Base-by-base conservation (phyloP, 2,329 filamentous ascomycete genomes). In the Scleromitrula shiraiana region DNA sequence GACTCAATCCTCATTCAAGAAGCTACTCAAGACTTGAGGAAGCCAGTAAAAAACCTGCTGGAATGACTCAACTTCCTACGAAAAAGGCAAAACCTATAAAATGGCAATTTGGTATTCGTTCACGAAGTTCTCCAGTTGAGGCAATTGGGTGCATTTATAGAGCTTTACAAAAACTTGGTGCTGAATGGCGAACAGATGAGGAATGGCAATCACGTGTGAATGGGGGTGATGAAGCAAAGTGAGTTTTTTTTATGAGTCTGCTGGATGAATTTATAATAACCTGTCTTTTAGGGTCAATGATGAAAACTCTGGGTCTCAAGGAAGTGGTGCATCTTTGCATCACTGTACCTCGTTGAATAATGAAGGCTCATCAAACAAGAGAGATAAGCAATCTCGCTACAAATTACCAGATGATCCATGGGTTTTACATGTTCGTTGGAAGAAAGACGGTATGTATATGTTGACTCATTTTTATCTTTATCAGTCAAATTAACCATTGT, bases 31-130 rank as follows among this genome's bases (percentile, higher is more conserved):
- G 82, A 44, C 68, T 88, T 2, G 84, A 91, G 54, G 82, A 77
- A 61, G 74, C 67, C 49, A 77, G 62, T 62, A 77, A 69, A 54
- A 73, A 78, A 30, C 80, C 80, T 3, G 76, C 80, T 49, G 73
- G 75, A 17, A 74, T 83, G 70, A 83, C 80, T 2, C 79, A 78
- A 0, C 76, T 82, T 40, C 78, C 81, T 2, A 65, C 72, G 3
- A 88, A 86, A 70, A 89, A 87, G 65, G 69, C 75, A 5, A 89
- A 87, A 62, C 85, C 85, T 1, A 87, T 90, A 14, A 88, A 91
- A 56, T 98, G 93, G 93, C 93, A 98, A 65, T 98, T 98, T 64
- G 93, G 93, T 49, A 98, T 98, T 53, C 80, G 93, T 30, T 95
- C 88, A 38, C 82, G 93, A 41, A 98, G 97, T 62, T 85, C 88